These are phyloP conservation scores for Fistulinella cinereoalba DNA, from an alignment of 1,284 basidiomycete species.

Conservation along the genomic window DNA sequence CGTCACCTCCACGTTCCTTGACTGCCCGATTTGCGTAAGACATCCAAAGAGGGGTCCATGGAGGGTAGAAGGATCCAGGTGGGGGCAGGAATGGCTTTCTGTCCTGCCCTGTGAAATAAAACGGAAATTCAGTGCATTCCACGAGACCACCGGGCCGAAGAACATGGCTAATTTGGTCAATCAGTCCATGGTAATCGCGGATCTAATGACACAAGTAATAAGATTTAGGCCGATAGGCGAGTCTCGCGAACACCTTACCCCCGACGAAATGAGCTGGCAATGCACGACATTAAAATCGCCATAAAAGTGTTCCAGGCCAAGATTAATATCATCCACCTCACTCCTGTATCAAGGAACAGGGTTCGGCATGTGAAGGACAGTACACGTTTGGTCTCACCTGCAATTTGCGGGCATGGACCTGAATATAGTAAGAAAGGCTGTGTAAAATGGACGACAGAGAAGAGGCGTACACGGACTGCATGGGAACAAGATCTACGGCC, in stretches of 20 bases:
- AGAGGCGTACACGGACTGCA: conserved; percentile 58
- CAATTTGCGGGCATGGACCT: conserved; percentile 67
- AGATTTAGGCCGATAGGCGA: conserved; percentile 4
- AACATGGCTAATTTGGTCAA: conserved; percentile 64
- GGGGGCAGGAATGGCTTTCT: conserved; percentile 44
- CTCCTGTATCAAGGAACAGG: conserved; percentile 45
- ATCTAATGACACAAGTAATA: conserved; percentile 44
- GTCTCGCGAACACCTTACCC: conserved; percentile 51
- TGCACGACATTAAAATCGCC: conserved; percentile 74
- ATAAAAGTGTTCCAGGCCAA: conserved; percentile 77
- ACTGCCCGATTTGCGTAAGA: conserved; percentile 50
- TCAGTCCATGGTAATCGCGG: conserved; percentile 59
- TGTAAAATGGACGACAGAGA: conserved; percentile 10
- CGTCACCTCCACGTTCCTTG: conserved; percentile 53
- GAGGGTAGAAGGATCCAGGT: conserved; percentile 41
- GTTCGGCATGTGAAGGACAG: conserved; percentile 6
- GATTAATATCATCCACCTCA: conserved; percentile 80
- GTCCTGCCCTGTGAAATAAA: conserved; percentile 53
- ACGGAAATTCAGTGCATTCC: conserved; percentile 67
- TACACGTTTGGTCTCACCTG: conserved; percentile 44
- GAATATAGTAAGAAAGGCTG: conserved; percentile 14
- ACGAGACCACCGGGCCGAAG: conserved; percentile 69
- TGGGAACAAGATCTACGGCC: conserved; percentile 74
- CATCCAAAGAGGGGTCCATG: conserved; percentile 63
- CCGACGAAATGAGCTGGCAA: conserved; percentile 63